phyloP scores from a whole-genome alignment of 352 stramenopile species.

The Pythium inflatum region DNA sequence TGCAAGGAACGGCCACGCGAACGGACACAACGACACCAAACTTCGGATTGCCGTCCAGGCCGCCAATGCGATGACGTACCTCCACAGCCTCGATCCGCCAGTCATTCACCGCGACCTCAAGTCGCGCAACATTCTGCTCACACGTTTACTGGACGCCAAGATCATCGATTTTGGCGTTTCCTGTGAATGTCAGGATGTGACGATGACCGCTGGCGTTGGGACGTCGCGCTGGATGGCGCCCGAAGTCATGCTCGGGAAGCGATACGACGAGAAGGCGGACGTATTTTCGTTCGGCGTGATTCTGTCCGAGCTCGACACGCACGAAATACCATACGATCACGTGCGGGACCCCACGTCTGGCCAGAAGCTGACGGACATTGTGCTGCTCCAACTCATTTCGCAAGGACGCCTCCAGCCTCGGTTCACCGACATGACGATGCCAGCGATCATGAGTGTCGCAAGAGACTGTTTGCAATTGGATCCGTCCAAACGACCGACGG shows the following conservation, averaged over 20 bases:
- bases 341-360: neutral
- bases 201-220: conserved; percentile 45
- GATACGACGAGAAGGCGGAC: conserved; percentile 45
- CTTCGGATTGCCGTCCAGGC: conserved; percentile 40
- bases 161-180: conserved; percentile 53
- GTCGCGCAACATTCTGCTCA: conserved; percentile 48
- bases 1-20: conserved; percentile 2
- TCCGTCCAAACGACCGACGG: conserved; percentile 30
- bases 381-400: conserved; percentile 37
- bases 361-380: conserved; percentile 4
- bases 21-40: conserved; percentile 38
- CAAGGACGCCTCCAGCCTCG: conserved; percentile 34
- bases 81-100: conserved; percentile 35
- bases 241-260: conserved; percentile 39
- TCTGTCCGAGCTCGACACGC: conserved; percentile 43
- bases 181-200: conserved; percentile 31
- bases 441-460: conserved; percentile 15
- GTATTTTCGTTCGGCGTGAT: conserved; percentile 88
- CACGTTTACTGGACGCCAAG: conserved; percentile 36
- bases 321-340: conserved; percentile 37
- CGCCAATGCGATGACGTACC: conserved; percentile 41
- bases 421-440: conserved; percentile 36
- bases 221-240: conserved; percentile 47
- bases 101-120: conserved; percentile 51
- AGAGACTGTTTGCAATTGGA: conserved; percentile 34